Base-by-base conservation (phyloP, 208 protist genomes). In the Blastocrithidia nonstop region DNA sequence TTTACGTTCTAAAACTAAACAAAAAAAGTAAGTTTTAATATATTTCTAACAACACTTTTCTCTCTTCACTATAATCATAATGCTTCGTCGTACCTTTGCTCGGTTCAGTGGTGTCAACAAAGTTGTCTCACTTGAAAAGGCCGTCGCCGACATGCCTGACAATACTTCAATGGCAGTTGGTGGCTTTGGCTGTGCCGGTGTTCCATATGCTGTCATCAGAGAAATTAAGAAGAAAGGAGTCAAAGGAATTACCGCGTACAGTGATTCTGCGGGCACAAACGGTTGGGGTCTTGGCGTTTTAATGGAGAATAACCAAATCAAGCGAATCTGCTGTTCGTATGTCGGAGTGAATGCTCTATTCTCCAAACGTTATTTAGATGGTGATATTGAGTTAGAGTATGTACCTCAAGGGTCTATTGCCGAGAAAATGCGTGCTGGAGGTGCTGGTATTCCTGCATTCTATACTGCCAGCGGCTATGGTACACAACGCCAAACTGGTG, bases 391-490 rank as follows among this genome's bases (percentile, higher is more conserved):
- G 61, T 83, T 98, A 0, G 94, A 98, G 67, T 85, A 97, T 6
- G 86, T 71, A 25, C 96, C 96, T 15, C 90, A 97, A 73, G 96
- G 96, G 20, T 96, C 94, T 8, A 73, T 98, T 6, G 94, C 94
- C 22, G 96, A 98, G 61, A 51, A 76, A 26, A 66, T 97, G 50
- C 75, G 96, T 29, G 90, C 94, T 4, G 96, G 79, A 45, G 96
- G 95, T 45, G 94, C 94, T 0, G 96, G 96, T 49, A 94, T 98
- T 22, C 95, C 96, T 5, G 96, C 94, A 16, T 98, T 98, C 59
- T 98, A 94, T 83, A 98, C 96, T 13, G 70, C 81, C 4, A 97
- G 93, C 4, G 95, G 63, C 41, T 92, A 87, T 47, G 96, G 95
- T 17, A 98, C 96, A 13, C 63, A 82, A 47, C 61, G 85, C 38